Evolutionary conservation across 2,329 filamentous ascomycete species (phyloP), one percentile per base, ranked within the genome.

Genomic region (Trichoderma citrinoviride): DNA sequence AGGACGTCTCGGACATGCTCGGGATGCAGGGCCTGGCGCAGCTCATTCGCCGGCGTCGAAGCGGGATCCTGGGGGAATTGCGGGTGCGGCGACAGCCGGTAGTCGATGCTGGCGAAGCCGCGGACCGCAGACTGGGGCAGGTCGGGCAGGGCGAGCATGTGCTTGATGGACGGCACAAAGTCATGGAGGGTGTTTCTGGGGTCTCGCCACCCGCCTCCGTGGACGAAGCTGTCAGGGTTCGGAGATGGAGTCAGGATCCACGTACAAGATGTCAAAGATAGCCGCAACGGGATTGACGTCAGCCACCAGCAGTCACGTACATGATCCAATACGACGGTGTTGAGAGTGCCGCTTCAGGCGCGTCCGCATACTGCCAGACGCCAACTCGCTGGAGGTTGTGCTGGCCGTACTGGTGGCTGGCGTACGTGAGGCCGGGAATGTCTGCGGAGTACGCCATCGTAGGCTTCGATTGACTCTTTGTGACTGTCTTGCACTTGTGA

Each of bases 141-240:
- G 27, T 73, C 66, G 29, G 69, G 68, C 5, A 70, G 71, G n/a
- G 70, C 66, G 52, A 80, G 71, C 65, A 86, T 74, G 41, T 75
- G 71, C 64, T 76, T 73, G 56, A 86, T 77, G 56, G 80, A 77
- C 4, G 81, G 76, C 27, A 73, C 67, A 69, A 85, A 84, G 64
- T 79, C 79, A 58, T 78, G 71, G 29, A 81, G 77, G 47, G 78
- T 78, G 62, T 82, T 78, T 61, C 75, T 75, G 47, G 86, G 85
- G 73, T 89, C 87, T 65, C 85, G 80, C 86, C 86, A 89, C 66
- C 82, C 86, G 67, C 86, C 86, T 68, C 86, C 86, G 72, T 89
- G 86, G 71, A 89, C 81, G 73, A 81, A 87, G 66, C 80, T 79
- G 65, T 49, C 58, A n/a, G 43, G 44, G 17, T 3, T 14, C 55